Evolutionary conservation across 371 early-diverging fungal genomes (phyloP).

Genomic region (Mortierella sp.): DNA sequence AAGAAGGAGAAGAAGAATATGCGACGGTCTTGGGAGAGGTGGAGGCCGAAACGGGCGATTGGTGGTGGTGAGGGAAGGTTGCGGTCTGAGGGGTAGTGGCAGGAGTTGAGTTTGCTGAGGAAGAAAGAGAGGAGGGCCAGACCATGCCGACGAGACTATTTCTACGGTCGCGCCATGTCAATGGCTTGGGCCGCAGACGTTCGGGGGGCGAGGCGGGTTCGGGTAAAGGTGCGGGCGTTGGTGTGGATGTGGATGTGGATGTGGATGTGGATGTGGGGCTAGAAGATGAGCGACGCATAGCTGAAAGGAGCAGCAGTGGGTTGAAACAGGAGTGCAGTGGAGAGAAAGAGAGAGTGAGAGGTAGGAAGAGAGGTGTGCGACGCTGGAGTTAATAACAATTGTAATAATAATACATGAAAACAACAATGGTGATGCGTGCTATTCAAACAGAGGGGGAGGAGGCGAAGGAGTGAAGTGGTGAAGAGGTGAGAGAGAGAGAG

Average conservation of each 20-base stretch:
- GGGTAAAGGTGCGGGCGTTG: conserved; percentile 16
- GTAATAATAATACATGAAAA: conserved; percentile 4
- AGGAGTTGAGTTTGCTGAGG: conserved; percentile 28
- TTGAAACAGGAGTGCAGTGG: background rate
- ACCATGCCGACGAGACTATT: conserved; percentile 44
- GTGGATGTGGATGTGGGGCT: conserved; percentile 22
- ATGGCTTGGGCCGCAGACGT: conserved; percentile 40
- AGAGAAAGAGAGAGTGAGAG: background rate
- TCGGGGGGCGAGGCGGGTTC: conserved; percentile 23
- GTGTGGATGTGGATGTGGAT: conserved; percentile 18
- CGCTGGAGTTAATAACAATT: conserved; percentile 12
- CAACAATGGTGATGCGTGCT: background rate
- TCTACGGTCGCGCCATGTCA: conserved; percentile 47
- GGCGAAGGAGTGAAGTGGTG: background rate
- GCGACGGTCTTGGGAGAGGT: conserved; percentile 23
- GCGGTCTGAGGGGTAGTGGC: conserved; percentile 33
- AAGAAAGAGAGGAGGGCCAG: conserved; percentile 41
- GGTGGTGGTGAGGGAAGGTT: conserved; percentile 28
- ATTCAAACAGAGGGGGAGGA: background rate
- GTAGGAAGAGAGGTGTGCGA: background rate
- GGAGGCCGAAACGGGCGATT: conserved; percentile 12
- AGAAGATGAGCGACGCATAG: conserved; percentile 54
- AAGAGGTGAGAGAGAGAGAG: no score
- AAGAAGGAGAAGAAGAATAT: background rate
- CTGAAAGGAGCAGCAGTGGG: background rate